Evolutionary conservation across 2,329 filamentous ascomycete genomes (phyloP).

Genomic region (Tolypocladium guangdongense): DNA sequence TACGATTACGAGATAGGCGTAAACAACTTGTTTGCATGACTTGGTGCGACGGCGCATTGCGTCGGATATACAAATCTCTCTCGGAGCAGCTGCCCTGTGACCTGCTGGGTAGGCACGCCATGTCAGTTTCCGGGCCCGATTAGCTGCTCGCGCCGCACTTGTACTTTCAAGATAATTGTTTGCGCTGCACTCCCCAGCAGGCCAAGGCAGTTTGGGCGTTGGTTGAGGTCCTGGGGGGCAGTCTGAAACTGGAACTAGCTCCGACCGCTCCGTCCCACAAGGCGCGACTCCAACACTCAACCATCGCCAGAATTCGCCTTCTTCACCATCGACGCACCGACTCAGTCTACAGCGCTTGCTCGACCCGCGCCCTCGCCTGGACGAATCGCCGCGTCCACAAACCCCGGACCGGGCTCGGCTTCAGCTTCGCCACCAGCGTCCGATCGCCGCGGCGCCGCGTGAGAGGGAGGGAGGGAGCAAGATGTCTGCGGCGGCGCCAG

Average conservation of each 20-base stretch:
- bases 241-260: not conserved
- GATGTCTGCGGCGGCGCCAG: slow-evolving; percentile 4
- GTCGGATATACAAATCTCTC: no score
- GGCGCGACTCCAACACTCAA: not conserved
- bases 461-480: not conserved
- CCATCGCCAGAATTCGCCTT: not conserved
- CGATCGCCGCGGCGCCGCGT: no score
- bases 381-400: not conserved
- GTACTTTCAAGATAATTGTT: no score
- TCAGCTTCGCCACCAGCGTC: not conserved
- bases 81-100: no score
- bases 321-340: not conserved
- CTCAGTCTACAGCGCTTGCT: not conserved
- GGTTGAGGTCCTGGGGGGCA: not conserved
- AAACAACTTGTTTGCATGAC: not conserved
- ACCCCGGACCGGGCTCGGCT: not conserved
- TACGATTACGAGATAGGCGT: not conserved
- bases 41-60: not conserved
- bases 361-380: not conserved
- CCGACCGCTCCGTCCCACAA: not conserved
- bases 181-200: not conserved
- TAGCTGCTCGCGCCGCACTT: no score
- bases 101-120: no score
- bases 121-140: no score
- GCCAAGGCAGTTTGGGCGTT: no score